Evolutionary conservation across 2,329 filamentous ascomycete genomes (phyloP), one percentile per base, ranked within the genome.

Genomic region (Epichloe sylvatica): DNA sequence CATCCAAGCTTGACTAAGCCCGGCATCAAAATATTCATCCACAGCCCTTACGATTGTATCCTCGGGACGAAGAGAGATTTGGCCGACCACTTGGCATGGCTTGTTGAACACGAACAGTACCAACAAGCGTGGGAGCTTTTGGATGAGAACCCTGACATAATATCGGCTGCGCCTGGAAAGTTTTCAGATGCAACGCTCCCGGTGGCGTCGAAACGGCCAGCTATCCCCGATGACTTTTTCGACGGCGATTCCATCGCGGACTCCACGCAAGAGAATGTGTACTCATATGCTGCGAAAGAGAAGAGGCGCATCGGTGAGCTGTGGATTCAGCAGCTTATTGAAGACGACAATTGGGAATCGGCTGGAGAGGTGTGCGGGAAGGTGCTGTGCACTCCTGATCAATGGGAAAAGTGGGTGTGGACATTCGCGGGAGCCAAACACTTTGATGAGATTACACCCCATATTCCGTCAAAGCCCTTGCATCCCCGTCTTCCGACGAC

Each of bases 321-420:
- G 5, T 98, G 92, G 92, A 75, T 98, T 35, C 82, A 90, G 53
- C 86, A 95, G 59, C 75, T 97, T 35, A 78, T 95, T 35, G 78
- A 82, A 36, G 73, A 78, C 0, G 75, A 79, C 8, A 75, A 91
- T 53, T 98, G 92, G 92, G 63, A 64, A 8, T 72, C 77, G 51
- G 92, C 92, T 5, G 91, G 88, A 1, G 75, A 84, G 59, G 74
- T 94, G 4, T 91, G 89, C 51, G 86, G 84, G 13, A 88, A 83
- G 60, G 90, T 96, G 0, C 72, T 98, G 1, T 81, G 81, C 41
- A 87, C 83, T 1, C 80, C 88, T 1, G 75, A 84, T 45, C 74
- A 84, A 57, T 98, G 92, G 92, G 90, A 97, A 67, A 87, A 94
- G 59, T 97, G 91, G 89, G 84, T 94, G 5, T 94, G 86, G 80